Conservation (phyloP, 371 early-diverging fungal genomes). For the Mucor mucedo region DNA sequence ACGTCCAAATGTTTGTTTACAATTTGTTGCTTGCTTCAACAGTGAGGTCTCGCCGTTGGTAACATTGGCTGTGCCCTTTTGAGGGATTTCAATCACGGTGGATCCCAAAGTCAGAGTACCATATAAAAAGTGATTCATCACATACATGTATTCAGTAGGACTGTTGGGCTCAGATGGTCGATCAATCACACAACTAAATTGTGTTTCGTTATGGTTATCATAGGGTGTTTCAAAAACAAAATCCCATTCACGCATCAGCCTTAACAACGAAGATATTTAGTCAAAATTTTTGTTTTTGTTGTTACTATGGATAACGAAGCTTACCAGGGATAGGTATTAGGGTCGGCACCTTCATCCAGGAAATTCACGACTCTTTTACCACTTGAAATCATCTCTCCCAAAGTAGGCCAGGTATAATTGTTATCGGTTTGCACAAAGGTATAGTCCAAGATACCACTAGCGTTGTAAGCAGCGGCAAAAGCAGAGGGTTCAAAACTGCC, state of each 20-base stretch:
- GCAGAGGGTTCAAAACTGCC: constrained; percentile 50
- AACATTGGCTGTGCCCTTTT: constrained; percentile 49
- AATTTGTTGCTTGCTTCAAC: constrained; percentile 47
- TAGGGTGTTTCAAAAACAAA: constrained; percentile 69
- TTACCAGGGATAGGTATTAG: constrained; percentile 65
- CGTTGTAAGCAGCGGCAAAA: constrained; percentile 58
- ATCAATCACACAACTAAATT: constrained; percentile 56
- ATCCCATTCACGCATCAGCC: constrained; percentile 59
- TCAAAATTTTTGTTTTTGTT: background rate
- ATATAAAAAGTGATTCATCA: constrained; percentile 67
- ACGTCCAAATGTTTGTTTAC: constrained; percentile 51
- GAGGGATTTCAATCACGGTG: constrained; percentile 51
- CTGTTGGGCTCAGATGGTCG: constrained; percentile 51
- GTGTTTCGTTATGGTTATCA: constrained; percentile 42
- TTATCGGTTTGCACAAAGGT: constrained; percentile 49
- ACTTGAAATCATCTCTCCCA: constrained; percentile 62
- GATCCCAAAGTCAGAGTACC: constrained; percentile 39
- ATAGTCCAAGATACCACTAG: constrained; percentile 64
- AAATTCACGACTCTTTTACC: constrained; percentile 75
- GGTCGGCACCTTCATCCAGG: constrained; percentile 60
- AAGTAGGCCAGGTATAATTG: constrained; percentile 69
- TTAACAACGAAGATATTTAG: constrained; percentile 12
- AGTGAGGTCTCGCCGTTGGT: constrained; percentile 56
- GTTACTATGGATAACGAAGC: background rate
- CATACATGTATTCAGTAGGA: constrained; percentile 54